A percentile compares a stretch with the other conserved stretches of the same genome.
Evolutionary conservation across 2,329 filamentous ascomycete species (phyloP).

Genomic region (Colletotrichum chlorophyti): DNA sequence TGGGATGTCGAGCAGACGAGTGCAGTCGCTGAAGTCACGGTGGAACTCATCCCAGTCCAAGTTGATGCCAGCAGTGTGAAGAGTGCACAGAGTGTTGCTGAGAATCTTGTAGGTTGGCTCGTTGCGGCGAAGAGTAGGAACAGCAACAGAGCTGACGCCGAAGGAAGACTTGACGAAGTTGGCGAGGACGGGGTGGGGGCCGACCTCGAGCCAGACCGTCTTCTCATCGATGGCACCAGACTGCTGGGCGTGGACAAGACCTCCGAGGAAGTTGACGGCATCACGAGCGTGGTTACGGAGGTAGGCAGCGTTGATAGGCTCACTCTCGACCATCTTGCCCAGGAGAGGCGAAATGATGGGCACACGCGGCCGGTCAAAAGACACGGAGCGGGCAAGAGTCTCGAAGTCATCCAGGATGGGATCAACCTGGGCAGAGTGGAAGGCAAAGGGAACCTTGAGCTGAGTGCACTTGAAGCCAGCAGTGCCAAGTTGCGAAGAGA

Average conservation of each 20-base stretch:
- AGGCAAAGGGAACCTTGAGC: conserved; percentile 59
- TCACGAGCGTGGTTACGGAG: conserved; percentile 67
- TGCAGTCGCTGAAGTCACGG: conserved; percentile 48
- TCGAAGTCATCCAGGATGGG: conserved; percentile 66
- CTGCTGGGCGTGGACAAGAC: conserved; percentile 61
- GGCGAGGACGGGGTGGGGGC: conserved; percentile 72
- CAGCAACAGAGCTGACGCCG: conserved; percentile 55
- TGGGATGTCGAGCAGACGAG: conserved; percentile 66
- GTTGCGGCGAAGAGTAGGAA: conserved; percentile 68
- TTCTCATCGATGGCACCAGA: conserved; percentile 62
- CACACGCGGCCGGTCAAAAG: conserved; percentile 53
- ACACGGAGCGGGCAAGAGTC: conserved; percentile 45
- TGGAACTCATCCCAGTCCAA: conserved; percentile 78
- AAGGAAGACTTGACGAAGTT: conserved; percentile 69
- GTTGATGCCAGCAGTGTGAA: conserved; percentile 67
- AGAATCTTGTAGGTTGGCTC: conserved; percentile 72
- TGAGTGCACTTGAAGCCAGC: conserved; percentile 50
- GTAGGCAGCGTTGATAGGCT: conserved; percentile 61
- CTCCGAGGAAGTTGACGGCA: conserved; percentile 69
- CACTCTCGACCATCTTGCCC: conserved; percentile 58
- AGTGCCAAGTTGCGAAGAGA: conserved; percentile 45
- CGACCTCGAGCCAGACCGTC: conserved; percentile 73
- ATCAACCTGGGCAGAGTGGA: conserved; percentile 61
- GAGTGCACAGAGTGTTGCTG: conserved; percentile 57
- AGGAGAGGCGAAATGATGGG: conserved; percentile 74